These are phyloP conservation scores for Acer negundo DNA, from an alignment of 345 rosid species.

Conservation along the genomic window DNA sequence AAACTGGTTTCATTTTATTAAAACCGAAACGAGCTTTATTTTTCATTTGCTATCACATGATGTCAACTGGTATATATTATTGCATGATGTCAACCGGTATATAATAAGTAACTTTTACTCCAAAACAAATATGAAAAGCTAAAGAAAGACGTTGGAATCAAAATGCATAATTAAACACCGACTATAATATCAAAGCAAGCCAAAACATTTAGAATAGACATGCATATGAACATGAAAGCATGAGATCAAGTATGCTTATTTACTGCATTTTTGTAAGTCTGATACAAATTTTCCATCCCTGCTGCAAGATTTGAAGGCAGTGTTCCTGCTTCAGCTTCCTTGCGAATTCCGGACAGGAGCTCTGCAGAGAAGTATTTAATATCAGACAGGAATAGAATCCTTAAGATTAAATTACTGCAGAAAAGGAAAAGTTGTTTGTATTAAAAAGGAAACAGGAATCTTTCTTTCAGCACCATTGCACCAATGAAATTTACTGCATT, in stretches of 20 bases:
- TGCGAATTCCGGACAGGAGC: constrained; percentile 68
- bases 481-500: background rate
- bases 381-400: constrained; percentile 19
- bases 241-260: constrained; percentile 35
- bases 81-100: background rate
- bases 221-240: constrained; percentile 26
- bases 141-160: background rate
- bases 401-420: background rate
- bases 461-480: background rate
- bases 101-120: background rate
- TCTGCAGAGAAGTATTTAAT: constrained; percentile 48
- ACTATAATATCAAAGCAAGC: background rate
- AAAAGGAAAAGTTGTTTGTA: background rate
- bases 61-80: too few species aligned
- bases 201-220: constrained; percentile 5
- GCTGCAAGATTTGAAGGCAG: constrained; percentile 70
- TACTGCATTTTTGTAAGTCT: constrained; percentile 92
- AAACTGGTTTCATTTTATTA: too few species aligned
- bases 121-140: background rate
- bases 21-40: background rate
- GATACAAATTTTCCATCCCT: constrained; percentile 85
- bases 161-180: background rate
- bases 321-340: constrained; percentile 75
- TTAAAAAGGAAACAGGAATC: background rate
- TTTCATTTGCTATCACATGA: background rate